Percentiles rank a stretch among this genome's conserved stretches.
phyloP scores from a whole-genome alignment of 169 alveolate species.

The Plasmodium fragile region DNA sequence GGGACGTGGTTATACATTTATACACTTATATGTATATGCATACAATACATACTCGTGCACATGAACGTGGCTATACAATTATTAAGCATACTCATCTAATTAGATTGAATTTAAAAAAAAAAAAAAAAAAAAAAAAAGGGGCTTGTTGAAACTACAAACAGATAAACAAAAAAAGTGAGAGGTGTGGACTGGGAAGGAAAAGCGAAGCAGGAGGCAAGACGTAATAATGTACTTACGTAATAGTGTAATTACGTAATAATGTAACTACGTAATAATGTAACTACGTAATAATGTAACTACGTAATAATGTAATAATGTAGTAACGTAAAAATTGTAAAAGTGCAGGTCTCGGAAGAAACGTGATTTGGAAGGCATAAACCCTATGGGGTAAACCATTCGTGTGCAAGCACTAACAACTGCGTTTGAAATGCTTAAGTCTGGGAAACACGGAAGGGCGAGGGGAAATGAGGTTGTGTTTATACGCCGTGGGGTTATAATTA shows the following conservation, averaged over 20 bases:
- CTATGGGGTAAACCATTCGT: background rate
- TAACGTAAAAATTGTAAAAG: background rate
- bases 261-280: no score
- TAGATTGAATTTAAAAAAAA: constrained; percentile 37
- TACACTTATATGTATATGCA: constrained; percentile 8
- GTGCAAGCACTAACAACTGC: background rate
- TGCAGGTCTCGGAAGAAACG: background rate
- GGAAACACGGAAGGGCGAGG: constrained; percentile 3
- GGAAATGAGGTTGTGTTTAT: background rate
- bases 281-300: background rate
- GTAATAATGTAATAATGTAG: background rate
- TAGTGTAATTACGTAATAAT: no score
- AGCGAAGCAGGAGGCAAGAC: background rate
- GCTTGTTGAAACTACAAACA: constrained; percentile 50
- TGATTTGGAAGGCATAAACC: background rate
- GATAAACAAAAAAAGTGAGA: constrained; percentile 61
- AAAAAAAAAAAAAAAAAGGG: constrained; percentile 14
- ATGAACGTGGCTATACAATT: constrained; percentile 16
- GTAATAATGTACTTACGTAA: background rate
- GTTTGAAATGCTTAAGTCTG: constrained; percentile 10
- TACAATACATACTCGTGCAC: constrained; percentile 19
- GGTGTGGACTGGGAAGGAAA: background rate
- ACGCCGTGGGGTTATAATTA: background rate
- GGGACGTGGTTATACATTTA: background rate
- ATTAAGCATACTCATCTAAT: constrained; percentile 62